Percentiles rank a stretch among this genome's conserved stretches.
Conservation (phyloP, 1,139 yeast species). For the Sporopachydermia cereana region DNA sequence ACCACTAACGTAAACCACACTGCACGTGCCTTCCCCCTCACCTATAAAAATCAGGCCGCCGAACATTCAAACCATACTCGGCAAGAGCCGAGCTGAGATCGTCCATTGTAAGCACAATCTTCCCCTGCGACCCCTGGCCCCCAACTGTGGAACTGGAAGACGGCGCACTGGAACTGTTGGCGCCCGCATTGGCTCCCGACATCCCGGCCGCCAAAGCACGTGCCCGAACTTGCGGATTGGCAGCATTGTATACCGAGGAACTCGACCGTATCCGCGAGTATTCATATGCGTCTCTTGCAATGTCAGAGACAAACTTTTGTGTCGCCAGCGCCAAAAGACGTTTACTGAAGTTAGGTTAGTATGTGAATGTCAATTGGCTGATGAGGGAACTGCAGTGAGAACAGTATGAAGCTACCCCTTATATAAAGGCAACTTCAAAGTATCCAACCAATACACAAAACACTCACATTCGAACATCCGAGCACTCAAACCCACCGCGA, state of each 20-base stretch:
- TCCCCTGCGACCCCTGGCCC: slow-evolving; percentile 48
- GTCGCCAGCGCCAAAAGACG: slow-evolving; percentile 87
- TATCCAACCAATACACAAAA: too few relatives aligned
- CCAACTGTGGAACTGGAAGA: slow-evolving; percentile 26
- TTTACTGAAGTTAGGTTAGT: slow-evolving; percentile 29
- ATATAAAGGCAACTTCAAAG: too few relatives aligned
- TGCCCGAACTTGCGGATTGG: slow-evolving; percentile 82
- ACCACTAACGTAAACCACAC: background rate
- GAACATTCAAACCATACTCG: slow-evolving; percentile 86
- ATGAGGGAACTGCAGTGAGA: too few relatives aligned
- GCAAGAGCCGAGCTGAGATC: slow-evolving; percentile 78
- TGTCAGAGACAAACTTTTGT: slow-evolving; percentile 86
- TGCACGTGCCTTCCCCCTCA: slow-evolving; percentile 15
- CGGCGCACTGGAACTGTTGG: slow-evolving; percentile 29
- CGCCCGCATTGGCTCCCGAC: slow-evolving; percentile 29
- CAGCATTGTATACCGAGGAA: slow-evolving; percentile 69
- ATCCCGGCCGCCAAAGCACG: slow-evolving; percentile 65
- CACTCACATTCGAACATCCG: slow-evolving; percentile 50
- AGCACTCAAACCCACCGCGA: slow-evolving; percentile 78
- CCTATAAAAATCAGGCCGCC: slow-evolving; percentile 88
- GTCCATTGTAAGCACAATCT: slow-evolving; percentile 76
- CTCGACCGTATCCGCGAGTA: slow-evolving; percentile 83
- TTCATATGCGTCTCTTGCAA: slow-evolving; percentile 95
- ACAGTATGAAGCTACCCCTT: too few relatives aligned
- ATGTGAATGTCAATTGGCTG: too few relatives aligned